Evolutionary conservation across 768 basidiomycete species (phyloP).

Genomic region (Rhizopogon vinicolor): DNA sequence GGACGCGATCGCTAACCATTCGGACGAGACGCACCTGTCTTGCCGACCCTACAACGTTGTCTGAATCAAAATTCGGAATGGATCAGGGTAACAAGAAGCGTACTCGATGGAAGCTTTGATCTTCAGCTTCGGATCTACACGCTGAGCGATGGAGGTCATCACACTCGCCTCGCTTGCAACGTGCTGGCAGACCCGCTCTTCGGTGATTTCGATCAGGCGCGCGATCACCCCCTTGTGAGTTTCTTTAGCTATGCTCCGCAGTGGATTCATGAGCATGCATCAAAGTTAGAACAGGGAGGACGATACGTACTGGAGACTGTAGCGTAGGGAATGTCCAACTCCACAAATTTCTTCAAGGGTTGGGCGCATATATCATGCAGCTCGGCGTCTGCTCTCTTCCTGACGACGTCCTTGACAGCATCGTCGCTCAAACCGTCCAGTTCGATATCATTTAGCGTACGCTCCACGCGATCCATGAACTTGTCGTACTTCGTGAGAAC

Average conservation of each 20-base stretch:
- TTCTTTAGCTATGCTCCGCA: neutral
- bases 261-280: neutral
- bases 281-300: neutral
- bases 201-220: neutral
- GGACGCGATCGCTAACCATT: neutral
- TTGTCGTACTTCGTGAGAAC: constrained; percentile 2
- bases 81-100: no score
- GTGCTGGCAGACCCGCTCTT: neutral
- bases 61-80: neutral
- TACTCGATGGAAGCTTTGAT: neutral
- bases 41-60: neutral
- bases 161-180: neutral
- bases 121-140: neutral
- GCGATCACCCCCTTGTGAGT: neutral
- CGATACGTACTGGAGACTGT: neutral
- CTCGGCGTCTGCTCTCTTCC: neutral
- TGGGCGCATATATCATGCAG: neutral
- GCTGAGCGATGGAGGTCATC: neutral
- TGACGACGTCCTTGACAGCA: neutral
- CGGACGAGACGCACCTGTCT: neutral
- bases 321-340: neutral
- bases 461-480: neutral
- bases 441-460: constrained; percentile 28
- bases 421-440: neutral
- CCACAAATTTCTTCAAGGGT: neutral